These are phyloP conservation scores for Saitozyma sp. DNA, from an alignment of 768 basidiomycete species.

Conservation along the genomic window DNA sequence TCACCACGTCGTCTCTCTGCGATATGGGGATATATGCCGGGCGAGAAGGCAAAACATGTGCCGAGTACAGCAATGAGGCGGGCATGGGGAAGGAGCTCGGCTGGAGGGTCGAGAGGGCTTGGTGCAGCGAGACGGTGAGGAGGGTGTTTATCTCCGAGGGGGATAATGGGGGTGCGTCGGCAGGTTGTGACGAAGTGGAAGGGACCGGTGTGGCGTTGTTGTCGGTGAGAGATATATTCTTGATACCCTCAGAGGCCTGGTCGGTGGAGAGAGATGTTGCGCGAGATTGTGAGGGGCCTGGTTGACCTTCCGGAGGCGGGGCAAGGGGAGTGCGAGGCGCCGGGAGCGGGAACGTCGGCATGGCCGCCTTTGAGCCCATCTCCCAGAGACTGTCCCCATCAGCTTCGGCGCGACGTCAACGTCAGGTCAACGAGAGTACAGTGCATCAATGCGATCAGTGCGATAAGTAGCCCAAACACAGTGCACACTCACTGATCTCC, in stretches of 20 bases:
- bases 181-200: no score
- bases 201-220: neutral
- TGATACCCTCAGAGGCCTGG: no score
- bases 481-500: slow-evolving; percentile 42
- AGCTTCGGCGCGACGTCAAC: neutral
- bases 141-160: slow-evolving; percentile 41
- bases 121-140: slow-evolving; percentile 32
- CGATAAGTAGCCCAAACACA: no score
- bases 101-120: slow-evolving; percentile 54
- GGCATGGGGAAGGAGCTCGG: slow-evolving; percentile 69
- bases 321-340: slow-evolving; percentile 22
- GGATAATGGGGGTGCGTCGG: slow-evolving; percentile 3
- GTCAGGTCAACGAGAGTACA: neutral
- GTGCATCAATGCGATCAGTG: no score
- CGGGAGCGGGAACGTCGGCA: slow-evolving; percentile 25
- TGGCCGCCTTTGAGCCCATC: slow-evolving; percentile 35
- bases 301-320: slow-evolving; percentile 10
- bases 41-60: slow-evolving; percentile 74
- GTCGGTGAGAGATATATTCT: neutral
- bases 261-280: neutral
- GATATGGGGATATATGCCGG: slow-evolving; percentile 63
- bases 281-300: slow-evolving; percentile 12
- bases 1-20: slow-evolving; percentile 52
- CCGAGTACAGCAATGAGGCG: slow-evolving; percentile 72
- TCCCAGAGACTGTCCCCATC: slow-evolving; percentile 42